Evolutionary conservation across 306 rosid genomes (phyloP).

Genomic region (Lathyrus tuberosus): DNA sequence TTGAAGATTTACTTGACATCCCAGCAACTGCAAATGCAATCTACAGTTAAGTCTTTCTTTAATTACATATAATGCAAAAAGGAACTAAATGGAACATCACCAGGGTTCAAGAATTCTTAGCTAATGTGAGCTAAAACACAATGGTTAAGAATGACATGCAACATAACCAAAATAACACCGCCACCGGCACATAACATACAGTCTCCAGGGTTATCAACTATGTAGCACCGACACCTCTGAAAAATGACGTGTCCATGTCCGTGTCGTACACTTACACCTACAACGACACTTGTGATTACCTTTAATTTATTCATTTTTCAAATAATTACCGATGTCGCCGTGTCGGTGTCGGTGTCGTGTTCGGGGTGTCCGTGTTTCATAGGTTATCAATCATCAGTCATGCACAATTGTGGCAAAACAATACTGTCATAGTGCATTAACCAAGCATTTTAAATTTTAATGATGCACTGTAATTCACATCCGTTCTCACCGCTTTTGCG

Average conservation of each 20-base stretch:
- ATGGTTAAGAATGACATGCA: constrained; percentile 28
- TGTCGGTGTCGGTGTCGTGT: no score
- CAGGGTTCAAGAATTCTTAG: constrained; percentile 35
- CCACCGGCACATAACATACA: constrained; percentile 4
- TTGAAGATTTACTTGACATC: constrained; percentile 52
- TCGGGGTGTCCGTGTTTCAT: no score
- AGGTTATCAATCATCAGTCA: constrained; percentile 13
- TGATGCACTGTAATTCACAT: background rate
- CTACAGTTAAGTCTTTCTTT: constrained; percentile 14
- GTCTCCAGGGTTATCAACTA: constrained; percentile 7
- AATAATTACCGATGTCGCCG: no score
- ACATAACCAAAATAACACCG: constrained; percentile 19
- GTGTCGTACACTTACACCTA: no score
- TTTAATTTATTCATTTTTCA: no score
- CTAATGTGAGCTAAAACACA: constrained; percentile 22
- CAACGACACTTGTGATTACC: no score
- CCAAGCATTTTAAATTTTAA: background rate
- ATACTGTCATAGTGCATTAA: background rate
- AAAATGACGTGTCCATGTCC: no score
- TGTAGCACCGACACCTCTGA: no score
- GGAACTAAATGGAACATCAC: constrained; percentile 31
- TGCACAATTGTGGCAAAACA: background rate
- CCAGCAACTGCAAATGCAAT: constrained; percentile 56
- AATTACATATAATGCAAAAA: constrained; percentile 28
- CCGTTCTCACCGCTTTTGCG: background rate